phyloP scores from a whole-genome alignment of 805 yeast species.

The Wickerhamiella brachini region DNA sequence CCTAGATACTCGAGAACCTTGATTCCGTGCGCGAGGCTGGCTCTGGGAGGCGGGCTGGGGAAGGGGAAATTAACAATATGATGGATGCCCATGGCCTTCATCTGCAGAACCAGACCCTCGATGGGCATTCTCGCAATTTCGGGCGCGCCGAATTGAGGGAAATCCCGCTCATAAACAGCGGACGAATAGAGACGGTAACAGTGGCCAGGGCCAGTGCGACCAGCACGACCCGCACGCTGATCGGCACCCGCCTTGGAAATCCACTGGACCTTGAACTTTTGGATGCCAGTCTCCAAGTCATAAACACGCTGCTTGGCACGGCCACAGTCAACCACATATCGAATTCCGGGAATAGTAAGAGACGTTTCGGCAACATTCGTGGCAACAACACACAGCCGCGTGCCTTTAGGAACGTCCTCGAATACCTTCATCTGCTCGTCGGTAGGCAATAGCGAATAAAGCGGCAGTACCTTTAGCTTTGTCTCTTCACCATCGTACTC shows the following conservation, averaged over 20 bases:
- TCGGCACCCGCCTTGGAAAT: conserved; percentile 89
- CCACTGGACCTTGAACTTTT: conserved; percentile 85
- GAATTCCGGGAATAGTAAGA: conserved; percentile 85
- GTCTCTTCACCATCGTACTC: conserved; percentile 35
- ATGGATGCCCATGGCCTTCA: conserved; percentile 96
- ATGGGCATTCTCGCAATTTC: conserved; percentile 93
- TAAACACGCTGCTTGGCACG: conserved; percentile 78
- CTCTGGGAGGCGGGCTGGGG: conserved; percentile 78
- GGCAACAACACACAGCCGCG: conserved; percentile 83
- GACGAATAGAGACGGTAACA: conserved; percentile 86
- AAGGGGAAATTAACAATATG: conserved; percentile 86
- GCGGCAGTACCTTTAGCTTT: conserved; percentile 80
- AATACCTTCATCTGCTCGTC: conserved; percentile 90
- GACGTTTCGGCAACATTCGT: conserved; percentile 98
- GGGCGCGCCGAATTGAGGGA: conserved; percentile 69
- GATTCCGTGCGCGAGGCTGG: conserved; percentile 49
- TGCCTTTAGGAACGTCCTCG: conserved; percentile 68
- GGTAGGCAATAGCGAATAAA: conserved; percentile 88
- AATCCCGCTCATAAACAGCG: conserved; percentile 81
- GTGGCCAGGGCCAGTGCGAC: conserved; percentile 98
- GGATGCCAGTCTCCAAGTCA: conserved; percentile 78
- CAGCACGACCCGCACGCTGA: conserved; percentile 95
- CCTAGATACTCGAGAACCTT: conserved; percentile 57
- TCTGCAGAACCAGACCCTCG: conserved; percentile 85
- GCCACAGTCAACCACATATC: conserved; percentile 93